Evolutionary conservation across 495 filamentous ascomycete genomes (phyloP).

Genomic region (Trichoderma gamsii): DNA sequence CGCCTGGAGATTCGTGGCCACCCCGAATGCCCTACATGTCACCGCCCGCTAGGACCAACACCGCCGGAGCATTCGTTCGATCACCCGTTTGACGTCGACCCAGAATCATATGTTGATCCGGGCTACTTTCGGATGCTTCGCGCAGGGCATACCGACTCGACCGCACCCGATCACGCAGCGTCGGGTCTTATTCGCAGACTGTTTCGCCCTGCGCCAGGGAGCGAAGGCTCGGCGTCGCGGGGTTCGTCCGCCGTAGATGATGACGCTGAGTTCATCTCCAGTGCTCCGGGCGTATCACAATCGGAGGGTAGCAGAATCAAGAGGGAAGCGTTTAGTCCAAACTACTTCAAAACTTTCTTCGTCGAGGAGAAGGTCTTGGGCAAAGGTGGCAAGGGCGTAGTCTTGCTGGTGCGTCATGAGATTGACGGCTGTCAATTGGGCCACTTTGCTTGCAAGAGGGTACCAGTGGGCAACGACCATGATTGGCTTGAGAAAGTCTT

Average conservation of each 20-base stretch:
- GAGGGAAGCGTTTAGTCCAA: slow-evolving; percentile 75
- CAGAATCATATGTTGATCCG: slow-evolving; percentile 73
- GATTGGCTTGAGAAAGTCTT: slow-evolving; percentile 92
- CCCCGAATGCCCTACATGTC: slow-evolving; percentile 79
- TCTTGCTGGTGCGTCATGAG: slow-evolving; percentile 82
- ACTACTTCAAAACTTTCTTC: slow-evolving; percentile 90
- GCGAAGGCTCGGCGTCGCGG: background rate
- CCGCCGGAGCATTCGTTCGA: slow-evolving; percentile 32
- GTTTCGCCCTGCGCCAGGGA: slow-evolving; percentile 27
- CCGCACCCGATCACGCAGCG: slow-evolving; percentile 40
- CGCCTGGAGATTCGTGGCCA: slow-evolving; percentile 75
- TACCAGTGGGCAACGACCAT: slow-evolving; percentile 92
- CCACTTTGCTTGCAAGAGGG: slow-evolving; percentile 92
- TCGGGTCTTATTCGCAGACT: slow-evolving; percentile 45
- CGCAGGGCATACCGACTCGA: slow-evolving; percentile 31
- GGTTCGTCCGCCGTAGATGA: slow-evolving; percentile 27
- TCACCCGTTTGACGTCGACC: slow-evolving; percentile 39
- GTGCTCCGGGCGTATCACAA: slow-evolving; percentile 37
- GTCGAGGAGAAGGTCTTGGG: slow-evolving; percentile 80
- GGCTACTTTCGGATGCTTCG: slow-evolving; percentile 93
- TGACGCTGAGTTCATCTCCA: slow-evolving; percentile 43
- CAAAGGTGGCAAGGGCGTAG: slow-evolving; percentile 88
- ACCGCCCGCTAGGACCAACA: slow-evolving; percentile 61
- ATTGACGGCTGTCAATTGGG: slow-evolving; percentile 80
- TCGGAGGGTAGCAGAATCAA: slow-evolving; percentile 61